These are phyloP conservation scores for Talaromyces trachyspermus DNA, from an alignment of 495 filamentous ascomycete species.

Conservation along the genomic window DNA sequence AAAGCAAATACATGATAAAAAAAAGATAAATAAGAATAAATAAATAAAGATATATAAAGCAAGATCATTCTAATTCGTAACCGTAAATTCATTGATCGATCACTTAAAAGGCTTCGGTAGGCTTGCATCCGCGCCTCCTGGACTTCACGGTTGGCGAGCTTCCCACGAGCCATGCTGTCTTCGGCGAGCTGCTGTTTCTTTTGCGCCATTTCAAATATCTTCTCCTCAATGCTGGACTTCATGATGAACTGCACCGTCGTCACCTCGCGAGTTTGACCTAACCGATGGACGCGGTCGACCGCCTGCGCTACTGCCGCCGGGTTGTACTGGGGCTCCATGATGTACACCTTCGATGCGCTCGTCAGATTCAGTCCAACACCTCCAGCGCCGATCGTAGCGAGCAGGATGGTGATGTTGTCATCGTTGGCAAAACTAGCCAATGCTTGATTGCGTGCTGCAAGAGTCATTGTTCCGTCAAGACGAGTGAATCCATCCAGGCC, in stretches of 20 bases:
- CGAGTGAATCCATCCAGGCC: constrained; percentile 60
- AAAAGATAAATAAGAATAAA: constrained; percentile 1
- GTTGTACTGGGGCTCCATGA: constrained; percentile 98
- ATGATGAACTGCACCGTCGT: constrained; percentile 81
- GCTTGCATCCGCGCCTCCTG: constrained; percentile 72
- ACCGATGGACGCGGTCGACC: constrained; percentile 85
- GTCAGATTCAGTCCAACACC: constrained; percentile 91
- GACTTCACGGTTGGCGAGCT: constrained; percentile 66
- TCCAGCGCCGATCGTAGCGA: constrained; percentile 88
- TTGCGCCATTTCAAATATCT: constrained; percentile 78
- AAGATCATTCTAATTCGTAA: background rate
- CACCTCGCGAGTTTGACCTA: constrained; percentile 83
- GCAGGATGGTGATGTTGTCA: constrained; percentile 61
- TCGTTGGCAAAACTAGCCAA: constrained; percentile 74
- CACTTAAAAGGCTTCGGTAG: constrained; percentile 76
- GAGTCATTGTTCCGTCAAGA: constrained; percentile 81
- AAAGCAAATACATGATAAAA: background rate
- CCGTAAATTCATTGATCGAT: background rate
- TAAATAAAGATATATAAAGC: background rate
- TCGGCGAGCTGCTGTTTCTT: constrained; percentile 88
- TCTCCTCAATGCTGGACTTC: constrained; percentile 84
- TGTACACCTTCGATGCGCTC: constrained; percentile 73
- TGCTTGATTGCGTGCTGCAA: constrained; percentile 58
- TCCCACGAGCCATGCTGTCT: constrained; percentile 67
- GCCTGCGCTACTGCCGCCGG: constrained; percentile 92